phyloP scores from a whole-genome alignment of 441 rosid genomes.

The Mallotus japonicus region DNA sequence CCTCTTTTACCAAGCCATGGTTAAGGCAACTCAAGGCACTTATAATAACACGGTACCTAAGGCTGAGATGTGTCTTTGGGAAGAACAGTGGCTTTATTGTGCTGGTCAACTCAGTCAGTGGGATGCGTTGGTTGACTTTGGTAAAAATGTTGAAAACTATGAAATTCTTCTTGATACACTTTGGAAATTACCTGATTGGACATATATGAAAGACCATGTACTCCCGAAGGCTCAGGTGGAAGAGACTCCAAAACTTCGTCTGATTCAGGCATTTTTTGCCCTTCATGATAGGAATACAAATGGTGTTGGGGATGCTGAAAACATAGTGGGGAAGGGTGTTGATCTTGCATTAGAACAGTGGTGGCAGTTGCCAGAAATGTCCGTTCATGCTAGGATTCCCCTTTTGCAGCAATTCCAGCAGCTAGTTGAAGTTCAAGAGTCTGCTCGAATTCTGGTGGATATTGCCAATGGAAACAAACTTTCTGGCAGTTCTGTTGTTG shows the following conservation, averaged over 20 bases:
- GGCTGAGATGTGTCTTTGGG: constrained; percentile 99
- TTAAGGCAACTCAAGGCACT: constrained; percentile 98
- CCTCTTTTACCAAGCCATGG: constrained; percentile 95
- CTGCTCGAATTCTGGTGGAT: constrained; percentile 79
- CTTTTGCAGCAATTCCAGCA: constrained; percentile 98
- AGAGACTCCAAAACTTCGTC: constrained; percentile 92
- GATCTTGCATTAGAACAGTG: constrained; percentile 95
- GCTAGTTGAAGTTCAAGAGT: constrained; percentile 97
- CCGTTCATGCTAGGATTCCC: constrained; percentile 89
- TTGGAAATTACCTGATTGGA: constrained; percentile 98
- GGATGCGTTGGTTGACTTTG: constrained; percentile 95
- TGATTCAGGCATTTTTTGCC: constrained; percentile 86
- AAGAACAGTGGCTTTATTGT: constrained; percentile 98
- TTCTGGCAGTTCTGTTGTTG: constrained; percentile 58
- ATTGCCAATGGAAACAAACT: constrained; percentile 82
- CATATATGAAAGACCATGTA: constrained; percentile 89
- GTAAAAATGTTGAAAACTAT: constrained; percentile 87
- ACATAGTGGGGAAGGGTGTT: constrained; percentile 80
- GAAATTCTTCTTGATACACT: constrained; percentile 92
- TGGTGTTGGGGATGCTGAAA: constrained; percentile 88
- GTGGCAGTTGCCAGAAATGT: constrained; percentile 99
- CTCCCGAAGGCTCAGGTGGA: constrained; percentile 97
- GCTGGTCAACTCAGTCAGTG: constrained; percentile 95
- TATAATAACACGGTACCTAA: constrained; percentile 91
- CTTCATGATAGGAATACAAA: constrained; percentile 83